Conservation (phyloP, 768 basidiomycete genomes). For the Mycena leptocephala region DNA sequence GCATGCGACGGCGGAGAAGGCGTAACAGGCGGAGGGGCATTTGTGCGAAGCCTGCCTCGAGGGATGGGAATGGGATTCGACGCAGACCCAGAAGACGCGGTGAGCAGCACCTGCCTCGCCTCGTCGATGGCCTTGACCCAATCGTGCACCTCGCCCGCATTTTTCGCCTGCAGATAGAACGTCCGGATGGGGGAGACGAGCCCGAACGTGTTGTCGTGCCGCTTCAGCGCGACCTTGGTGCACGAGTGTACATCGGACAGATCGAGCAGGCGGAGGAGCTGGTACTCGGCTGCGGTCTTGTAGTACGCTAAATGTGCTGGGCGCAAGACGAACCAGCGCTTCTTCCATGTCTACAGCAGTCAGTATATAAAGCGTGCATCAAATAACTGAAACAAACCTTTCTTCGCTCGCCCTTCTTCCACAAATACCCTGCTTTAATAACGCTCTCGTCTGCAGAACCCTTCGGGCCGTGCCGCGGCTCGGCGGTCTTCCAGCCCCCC, state of each 20-base stretch:
- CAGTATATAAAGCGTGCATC: conserved; percentile 9
- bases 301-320: conserved; percentile 96
- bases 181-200: conserved; percentile 93
- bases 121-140: conserved; percentile 92
- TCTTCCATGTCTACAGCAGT: conserved; percentile 93
- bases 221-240: conserved; percentile 90
- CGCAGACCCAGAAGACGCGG: conserved; percentile 72
- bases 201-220: conserved; percentile 91
- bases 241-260: conserved; percentile 92
- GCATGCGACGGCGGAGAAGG: conserved; percentile 66
- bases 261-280: conserved; percentile 90
- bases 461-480: conserved; percentile 56
- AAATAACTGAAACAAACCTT: conserved; percentile 72
- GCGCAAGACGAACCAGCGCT: conserved; percentile 97
- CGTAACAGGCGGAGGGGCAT: conserved; percentile 53
- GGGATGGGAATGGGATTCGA: conserved; percentile 72
- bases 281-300: conserved; percentile 96
- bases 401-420: conserved; percentile 98
- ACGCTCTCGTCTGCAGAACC: conserved; percentile 77
- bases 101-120: conserved; percentile 76
- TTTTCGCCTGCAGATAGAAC: conserved; percentile 90
- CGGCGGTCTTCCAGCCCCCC: conserved; percentile 75
- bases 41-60: conserved; percentile 44
- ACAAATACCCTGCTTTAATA: conserved; percentile 93
- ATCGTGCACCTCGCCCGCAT: conserved; percentile 78